A percentile compares a stretch with the other conserved stretches of the same genome.
Evolutionary conservation across 202 grass and related monocot species (phyloP).

Genomic region (Digitaria exilis): DNA sequence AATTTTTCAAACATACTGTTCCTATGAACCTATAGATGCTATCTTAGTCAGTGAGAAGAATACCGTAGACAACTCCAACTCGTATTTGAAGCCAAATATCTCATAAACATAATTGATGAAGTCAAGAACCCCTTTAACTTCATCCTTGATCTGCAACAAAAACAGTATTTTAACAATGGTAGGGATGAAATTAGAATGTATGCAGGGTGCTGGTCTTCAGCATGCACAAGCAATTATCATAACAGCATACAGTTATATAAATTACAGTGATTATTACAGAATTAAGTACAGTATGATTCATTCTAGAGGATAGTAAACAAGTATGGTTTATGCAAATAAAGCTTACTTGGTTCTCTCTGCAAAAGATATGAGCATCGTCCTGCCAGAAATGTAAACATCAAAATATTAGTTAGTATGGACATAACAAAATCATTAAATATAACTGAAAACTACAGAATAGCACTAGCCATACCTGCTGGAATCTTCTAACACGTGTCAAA

Average conservation of each 20-base stretch:
- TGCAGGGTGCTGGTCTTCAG: neutral
- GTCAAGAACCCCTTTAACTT: constrained; percentile 81
- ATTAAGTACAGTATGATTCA: neutral
- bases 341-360: constrained; percentile 89
- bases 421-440: constrained; percentile 15
- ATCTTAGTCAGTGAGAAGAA: constrained; percentile 28
- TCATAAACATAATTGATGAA: constrained; percentile 89
- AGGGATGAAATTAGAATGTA: neutral
- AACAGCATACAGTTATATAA: constrained; percentile 1
- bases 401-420: constrained; percentile 23
- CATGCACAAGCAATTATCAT: neutral
- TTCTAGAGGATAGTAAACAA: neutral
- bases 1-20: constrained; percentile 26
- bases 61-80: constrained; percentile 98
- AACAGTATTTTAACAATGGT: constrained; percentile 26
- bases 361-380: constrained; percentile 99
- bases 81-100: constrained; percentile 95
- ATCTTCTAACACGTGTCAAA: constrained; percentile 98
- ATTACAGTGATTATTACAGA: constrained; percentile 11
- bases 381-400: constrained; percentile 42
- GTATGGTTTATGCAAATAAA: constrained; percentile 27
- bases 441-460: constrained; percentile 14
- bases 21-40: constrained; percentile 15
- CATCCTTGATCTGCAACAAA: constrained; percentile 81
- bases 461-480: constrained; percentile 78